Conservation (phyloP, 164 flowering plant species). For the Warburgia ugandensis region DNA sequence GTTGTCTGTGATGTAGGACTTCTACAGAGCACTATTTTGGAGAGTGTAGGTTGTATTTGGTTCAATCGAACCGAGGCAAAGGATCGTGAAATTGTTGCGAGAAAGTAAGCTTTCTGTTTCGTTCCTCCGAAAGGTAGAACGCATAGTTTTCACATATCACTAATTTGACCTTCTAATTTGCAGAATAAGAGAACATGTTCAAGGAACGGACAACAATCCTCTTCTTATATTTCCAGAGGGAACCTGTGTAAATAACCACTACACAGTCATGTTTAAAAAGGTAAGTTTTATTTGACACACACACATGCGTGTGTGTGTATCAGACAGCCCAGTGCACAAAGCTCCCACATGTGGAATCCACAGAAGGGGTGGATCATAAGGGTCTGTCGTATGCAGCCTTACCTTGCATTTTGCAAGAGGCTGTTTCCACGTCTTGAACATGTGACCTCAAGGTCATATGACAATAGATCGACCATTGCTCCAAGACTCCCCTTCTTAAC, state of each 20-base stretch:
- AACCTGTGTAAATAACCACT: conserved; percentile 95
- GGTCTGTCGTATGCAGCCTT: no score
- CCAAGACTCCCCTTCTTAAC: no score
- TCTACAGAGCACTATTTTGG: conserved; percentile 82
- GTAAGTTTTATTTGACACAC: conserved; percentile 20
- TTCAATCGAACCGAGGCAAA: conserved; percentile 88
- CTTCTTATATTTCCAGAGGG: conserved; percentile 99
- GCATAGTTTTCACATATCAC: no score
- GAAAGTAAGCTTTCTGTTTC: conserved; percentile 44
- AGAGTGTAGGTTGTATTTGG: conserved; percentile 97
- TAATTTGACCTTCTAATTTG: conserved; percentile 11
- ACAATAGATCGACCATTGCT: no score
- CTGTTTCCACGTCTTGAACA: no score
- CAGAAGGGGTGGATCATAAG: no score
- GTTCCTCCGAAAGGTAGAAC: background rate
- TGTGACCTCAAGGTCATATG: no score
- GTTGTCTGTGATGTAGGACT: conserved; percentile 44
- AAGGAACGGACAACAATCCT: conserved; percentile 79
- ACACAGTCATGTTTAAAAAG: conserved; percentile 97
- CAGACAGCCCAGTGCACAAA: no score
- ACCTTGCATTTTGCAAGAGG: no score
- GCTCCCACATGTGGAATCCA: no score
- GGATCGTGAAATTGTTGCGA: conserved; percentile 90
- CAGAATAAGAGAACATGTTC: conserved; percentile 88
- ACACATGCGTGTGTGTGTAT: background rate